Evolutionary conservation across 2,329 filamentous ascomycete species (phyloP).

Genomic region (Aspergillus brasiliensis): DNA sequence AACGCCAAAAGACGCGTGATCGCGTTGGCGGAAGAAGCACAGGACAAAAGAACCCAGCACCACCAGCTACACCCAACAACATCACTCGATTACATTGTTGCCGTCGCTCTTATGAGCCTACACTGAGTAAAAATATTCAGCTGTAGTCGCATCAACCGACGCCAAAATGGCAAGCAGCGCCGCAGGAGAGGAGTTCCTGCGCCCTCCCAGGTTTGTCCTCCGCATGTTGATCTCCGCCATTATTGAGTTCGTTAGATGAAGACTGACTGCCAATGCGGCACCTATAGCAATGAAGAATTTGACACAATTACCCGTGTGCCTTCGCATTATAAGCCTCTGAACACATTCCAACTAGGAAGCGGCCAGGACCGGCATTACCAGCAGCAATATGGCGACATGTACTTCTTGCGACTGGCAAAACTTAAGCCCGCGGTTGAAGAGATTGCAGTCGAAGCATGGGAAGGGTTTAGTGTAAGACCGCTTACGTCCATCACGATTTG

Average conservation of each 20-base stretch:
- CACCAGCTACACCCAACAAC: neutral
- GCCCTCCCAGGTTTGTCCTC: slow-evolving; percentile 31
- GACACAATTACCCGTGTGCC: slow-evolving; percentile 55
- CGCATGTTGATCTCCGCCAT: neutral
- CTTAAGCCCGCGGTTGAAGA: slow-evolving; percentile 81
- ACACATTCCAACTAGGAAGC: slow-evolving; percentile 72
- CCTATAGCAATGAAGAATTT: slow-evolving; percentile 39
- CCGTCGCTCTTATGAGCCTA: neutral
- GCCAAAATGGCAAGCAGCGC: slow-evolving; percentile 20
- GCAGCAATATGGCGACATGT: slow-evolving; percentile 97
- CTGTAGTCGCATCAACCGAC: neutral
- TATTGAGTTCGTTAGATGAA: neutral
- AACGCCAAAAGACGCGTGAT: slow-evolving; percentile 32
- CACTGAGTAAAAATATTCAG: neutral
- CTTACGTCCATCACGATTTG: neutral
- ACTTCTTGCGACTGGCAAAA: slow-evolving; percentile 85
- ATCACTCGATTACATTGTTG: neutral
- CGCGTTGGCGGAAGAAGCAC: slow-evolving; percentile 15
- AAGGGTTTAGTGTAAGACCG: slow-evolving; percentile 61
- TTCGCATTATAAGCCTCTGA: slow-evolving; percentile 71
- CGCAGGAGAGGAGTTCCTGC: slow-evolving; percentile 28
- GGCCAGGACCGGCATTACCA: slow-evolving; percentile 70
- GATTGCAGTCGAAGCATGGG: slow-evolving; percentile 75
- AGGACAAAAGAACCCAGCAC: slow-evolving; percentile 4
- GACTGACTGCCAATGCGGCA: neutral